Conservation (phyloP, 768 basidiomycete species). For the Floccularia luteovirens region DNA sequence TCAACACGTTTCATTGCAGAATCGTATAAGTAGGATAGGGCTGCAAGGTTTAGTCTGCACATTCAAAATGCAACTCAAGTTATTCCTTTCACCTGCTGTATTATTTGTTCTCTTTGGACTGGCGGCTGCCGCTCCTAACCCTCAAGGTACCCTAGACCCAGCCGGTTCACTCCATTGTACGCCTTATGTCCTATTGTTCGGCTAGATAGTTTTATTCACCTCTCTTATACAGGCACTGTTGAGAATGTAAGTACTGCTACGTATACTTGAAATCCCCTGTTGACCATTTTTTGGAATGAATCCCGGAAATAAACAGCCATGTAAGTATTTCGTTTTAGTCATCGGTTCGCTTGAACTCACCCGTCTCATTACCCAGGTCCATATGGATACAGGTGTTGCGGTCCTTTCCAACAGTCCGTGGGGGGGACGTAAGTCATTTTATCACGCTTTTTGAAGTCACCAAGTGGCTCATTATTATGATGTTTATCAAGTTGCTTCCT, state of each 20-base stretch:
- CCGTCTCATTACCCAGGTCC: conserved; percentile 4
- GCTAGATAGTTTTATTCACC: neutral
- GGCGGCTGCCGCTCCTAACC: neutral
- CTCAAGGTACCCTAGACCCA: neutral
- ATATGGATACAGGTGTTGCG: conserved; percentile 5
- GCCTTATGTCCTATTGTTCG: neutral
- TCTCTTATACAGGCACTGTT: neutral
- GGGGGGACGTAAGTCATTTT: conserved; percentile 5
- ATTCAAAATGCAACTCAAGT: no score
- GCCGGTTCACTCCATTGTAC: neutral
- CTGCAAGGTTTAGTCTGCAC: no score
- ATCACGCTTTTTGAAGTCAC: neutral
- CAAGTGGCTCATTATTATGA: neutral
- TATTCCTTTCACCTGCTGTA: no score
- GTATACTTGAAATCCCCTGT: neutral
- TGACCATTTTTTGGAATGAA: no score
- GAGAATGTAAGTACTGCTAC: neutral
- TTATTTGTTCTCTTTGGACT: neutral
- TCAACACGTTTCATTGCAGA: no score
- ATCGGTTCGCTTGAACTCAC: neutral
- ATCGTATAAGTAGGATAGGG: no score
- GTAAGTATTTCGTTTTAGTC: no score
- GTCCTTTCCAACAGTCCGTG: neutral
- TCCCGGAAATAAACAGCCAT: no score
- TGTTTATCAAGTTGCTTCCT: conserved; percentile 2